Conservation (phyloP, 768 basidiomycete species). For the Gautieria morchelliformis region DNA sequence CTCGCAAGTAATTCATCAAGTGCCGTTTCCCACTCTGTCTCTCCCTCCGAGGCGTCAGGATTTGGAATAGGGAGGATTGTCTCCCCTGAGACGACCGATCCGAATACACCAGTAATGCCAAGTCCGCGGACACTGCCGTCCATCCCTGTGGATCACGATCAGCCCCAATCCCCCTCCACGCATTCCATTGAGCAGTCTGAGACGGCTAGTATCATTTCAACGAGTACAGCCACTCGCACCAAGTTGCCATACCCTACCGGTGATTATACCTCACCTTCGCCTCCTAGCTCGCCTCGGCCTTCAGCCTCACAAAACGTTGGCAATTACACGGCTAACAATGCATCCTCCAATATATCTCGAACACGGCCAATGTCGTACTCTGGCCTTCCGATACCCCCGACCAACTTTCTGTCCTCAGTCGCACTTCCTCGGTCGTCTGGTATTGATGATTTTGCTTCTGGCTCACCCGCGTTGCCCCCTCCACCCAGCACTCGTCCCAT, state of each 20-base stretch:
- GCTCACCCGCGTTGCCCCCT: slow-evolving; percentile 1
- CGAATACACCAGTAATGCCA: not conserved
- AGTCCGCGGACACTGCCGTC: not conserved
- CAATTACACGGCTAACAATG: slow-evolving; percentile 16
- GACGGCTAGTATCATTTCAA: slow-evolving; percentile 8
- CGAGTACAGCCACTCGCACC: slow-evolving; percentile 28
- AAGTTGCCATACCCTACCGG: slow-evolving; percentile 77
- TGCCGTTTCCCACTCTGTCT: not conserved
- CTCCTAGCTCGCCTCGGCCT: slow-evolving; percentile 40
- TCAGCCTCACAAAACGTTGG: not conserved
- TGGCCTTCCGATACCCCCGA: slow-evolving; percentile 28
- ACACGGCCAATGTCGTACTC: slow-evolving; percentile 40
- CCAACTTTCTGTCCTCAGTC: not conserved
- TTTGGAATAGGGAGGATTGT: slow-evolving; percentile 3
- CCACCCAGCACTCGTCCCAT: slow-evolving; percentile 21
- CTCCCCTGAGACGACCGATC: slow-evolving; percentile 10
- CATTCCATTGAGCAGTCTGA: slow-evolving; percentile 8
- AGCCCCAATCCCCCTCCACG: slow-evolving; percentile 8
- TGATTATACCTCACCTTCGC: slow-evolving; percentile 66
- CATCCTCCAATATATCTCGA: slow-evolving; percentile 9
- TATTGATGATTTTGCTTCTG: not conserved
- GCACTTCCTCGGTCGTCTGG: slow-evolving; percentile 7
- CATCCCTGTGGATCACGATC: not conserved
- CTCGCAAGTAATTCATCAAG: slow-evolving; percentile 32
- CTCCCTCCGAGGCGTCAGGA: slow-evolving; percentile 6